Conservation (phyloP, 1,284 basidiomycete species). For the Boletellus sp. region DNA sequence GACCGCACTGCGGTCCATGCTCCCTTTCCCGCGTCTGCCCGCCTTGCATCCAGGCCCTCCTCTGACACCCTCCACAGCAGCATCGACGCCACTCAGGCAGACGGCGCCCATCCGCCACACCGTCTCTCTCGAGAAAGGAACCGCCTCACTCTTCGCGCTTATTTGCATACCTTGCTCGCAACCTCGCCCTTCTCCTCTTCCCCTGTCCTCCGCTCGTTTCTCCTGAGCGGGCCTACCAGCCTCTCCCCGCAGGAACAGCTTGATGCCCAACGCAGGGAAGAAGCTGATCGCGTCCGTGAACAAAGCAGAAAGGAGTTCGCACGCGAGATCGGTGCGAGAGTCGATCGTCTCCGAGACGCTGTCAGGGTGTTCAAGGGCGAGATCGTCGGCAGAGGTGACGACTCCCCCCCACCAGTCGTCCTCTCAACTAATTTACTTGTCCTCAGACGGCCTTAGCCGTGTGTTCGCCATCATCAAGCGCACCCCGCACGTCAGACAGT, state of each 20-base stretch:
- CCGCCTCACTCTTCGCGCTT: slow-evolving; percentile 88
- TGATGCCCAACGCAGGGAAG: slow-evolving; percentile 79
- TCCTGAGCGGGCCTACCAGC: slow-evolving; percentile 74
- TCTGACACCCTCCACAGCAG: slow-evolving; percentile 6
- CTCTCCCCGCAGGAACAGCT: slow-evolving; percentile 74
- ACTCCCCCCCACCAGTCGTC: background rate
- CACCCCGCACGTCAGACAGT: slow-evolving; percentile 72
- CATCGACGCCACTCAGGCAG: slow-evolving; percentile 1
- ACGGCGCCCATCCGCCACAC: slow-evolving; percentile 23
- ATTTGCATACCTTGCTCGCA: slow-evolving; percentile 79
- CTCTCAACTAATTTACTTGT: slow-evolving; percentile 6
- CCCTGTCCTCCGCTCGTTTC: slow-evolving; percentile 82
- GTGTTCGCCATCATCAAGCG: slow-evolving; percentile 87
- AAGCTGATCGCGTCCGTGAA: slow-evolving; percentile 87
- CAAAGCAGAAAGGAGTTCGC: slow-evolving; percentile 86
- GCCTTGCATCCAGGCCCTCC: background rate
- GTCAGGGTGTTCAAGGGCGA: slow-evolving; percentile 90
- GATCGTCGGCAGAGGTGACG: slow-evolving; percentile 73
- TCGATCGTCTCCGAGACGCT: slow-evolving; percentile 83
- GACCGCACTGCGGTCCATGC: slow-evolving; percentile 71
- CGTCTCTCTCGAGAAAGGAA: slow-evolving; percentile 91
- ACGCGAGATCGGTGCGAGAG: slow-evolving; percentile 81
- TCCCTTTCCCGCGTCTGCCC: slow-evolving; percentile 7
- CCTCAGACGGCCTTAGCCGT: slow-evolving; percentile 76
- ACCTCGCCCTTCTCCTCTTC: slow-evolving; percentile 77